These are phyloP conservation scores for Suillus decipiens DNA, from an alignment of 768 basidiomycete genomes.

Conservation along the genomic window DNA sequence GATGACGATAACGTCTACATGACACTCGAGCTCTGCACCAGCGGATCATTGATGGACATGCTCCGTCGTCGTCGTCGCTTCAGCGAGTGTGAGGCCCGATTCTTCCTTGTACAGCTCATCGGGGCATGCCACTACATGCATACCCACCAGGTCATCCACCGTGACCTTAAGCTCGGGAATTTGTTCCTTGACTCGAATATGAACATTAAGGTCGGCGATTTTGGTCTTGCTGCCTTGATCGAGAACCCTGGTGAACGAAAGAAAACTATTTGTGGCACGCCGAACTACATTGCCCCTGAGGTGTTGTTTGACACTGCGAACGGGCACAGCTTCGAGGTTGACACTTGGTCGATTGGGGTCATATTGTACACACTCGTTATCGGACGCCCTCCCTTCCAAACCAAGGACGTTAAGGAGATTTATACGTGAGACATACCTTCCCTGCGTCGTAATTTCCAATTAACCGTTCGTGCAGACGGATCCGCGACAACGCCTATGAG, in stretches of 20 bases:
- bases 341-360: slow-evolving; percentile 97
- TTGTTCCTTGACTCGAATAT: slow-evolving; percentile 88
- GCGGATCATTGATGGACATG: slow-evolving; percentile 90
- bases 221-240: slow-evolving; percentile 94
- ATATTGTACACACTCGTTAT: slow-evolving; percentile 94
- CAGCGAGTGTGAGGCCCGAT: slow-evolving; percentile 90
- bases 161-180: slow-evolving; percentile 96
- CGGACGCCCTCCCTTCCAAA: slow-evolving; percentile 98
- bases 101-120: slow-evolving; percentile 91
- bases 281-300: slow-evolving; percentile 98
- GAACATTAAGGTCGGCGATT: slow-evolving; percentile 97
- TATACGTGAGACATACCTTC: slow-evolving; percentile 65
- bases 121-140: slow-evolving; percentile 99
- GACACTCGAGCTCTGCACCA: slow-evolving; percentile 89
- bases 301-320: slow-evolving; percentile 94
- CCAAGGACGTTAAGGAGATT: slow-evolving; percentile 95
- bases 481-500: slow-evolving; percentile 90
- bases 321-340: slow-evolving; percentile 98
- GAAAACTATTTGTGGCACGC: slow-evolving; percentile 99
- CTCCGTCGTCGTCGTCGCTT: slow-evolving; percentile 84
- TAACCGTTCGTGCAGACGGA: slow-evolving; percentile 57
- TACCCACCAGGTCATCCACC: slow-evolving; percentile 92
- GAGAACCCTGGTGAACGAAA: slow-evolving; percentile 96
- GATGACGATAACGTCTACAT: slow-evolving; percentile 96
- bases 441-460: neutral